Evolutionary conservation across 179 eudicot species (phyloP), one percentile per base, ranked within the genome.

Genomic region (Beta corolliflora): DNA sequence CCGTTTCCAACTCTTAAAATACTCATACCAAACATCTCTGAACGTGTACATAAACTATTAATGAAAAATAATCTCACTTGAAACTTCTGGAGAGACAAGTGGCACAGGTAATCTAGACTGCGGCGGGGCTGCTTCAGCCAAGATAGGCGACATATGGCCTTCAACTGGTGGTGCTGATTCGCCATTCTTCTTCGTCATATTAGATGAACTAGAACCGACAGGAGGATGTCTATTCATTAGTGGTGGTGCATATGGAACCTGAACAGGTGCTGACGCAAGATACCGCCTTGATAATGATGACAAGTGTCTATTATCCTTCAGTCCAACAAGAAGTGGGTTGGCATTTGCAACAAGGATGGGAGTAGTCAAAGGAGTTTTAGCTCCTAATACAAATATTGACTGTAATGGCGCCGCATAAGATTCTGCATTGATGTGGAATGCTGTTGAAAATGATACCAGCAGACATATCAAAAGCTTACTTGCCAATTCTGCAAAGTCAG

Each of bases 91-190:
- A 82, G 98, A 87, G n/a, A 94, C 81, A 55, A 92, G 91, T 50
- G 98, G 96, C 92, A 91, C 91, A 75, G 92, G 88, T 81, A 94
- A 83, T 80, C 89, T 83, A 75, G 94, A 89, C 64, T 83, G 89
- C 29, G 84, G 64, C 21, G 97, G 95, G 18, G 95, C 86, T 84
- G 89, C 86, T 78, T 89, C 93, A 56, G 89, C 84, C 77, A 85
- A 81, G 53, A 76, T 80, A 45, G 91, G 89, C 23, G 91, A 75
- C 79, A 84, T 77, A 84, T 83, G 83, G 63, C 83, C 88, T 56
- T 83, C 85, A 50, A 25, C 59, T 52, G 84, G 85, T 7, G 81
- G 70, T 46, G 71, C 80, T 77, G 58, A 60, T 74, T 58, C 15
- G 72, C 83, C 88, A 83, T 76, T 88, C 84, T 83, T 79, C 85